Evolutionary conservation across 2,329 filamentous ascomycete genomes (phyloP).

Genomic region (Penicillium sp.): DNA sequence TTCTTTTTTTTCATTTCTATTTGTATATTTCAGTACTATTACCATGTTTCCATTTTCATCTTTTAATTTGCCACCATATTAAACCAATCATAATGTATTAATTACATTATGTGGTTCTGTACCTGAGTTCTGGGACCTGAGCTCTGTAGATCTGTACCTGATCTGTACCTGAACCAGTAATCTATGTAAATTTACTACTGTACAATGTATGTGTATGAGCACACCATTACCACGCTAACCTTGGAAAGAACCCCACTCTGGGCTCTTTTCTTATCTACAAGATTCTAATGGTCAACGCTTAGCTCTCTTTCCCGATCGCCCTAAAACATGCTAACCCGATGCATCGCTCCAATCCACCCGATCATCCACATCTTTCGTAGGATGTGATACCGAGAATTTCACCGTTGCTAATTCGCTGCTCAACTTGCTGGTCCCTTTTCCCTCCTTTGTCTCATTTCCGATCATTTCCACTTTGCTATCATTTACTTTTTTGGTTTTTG

Average conservation of each 20-base stretch:
- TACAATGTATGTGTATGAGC: not conserved
- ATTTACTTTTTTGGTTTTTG: slow-evolving; percentile 12
- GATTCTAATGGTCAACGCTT: not conserved
- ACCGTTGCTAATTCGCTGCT: not conserved
- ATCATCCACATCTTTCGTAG: not conserved
- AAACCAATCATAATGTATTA: not conserved
- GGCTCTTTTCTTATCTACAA: not conserved
- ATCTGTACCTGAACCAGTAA: not conserved
- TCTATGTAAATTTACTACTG: not conserved
- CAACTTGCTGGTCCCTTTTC: not conserved
- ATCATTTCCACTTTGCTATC: not conserved
- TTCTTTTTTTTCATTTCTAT: not conserved
- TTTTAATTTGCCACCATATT: not conserved
- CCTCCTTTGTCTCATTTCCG: not conserved
- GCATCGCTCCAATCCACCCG: not conserved
- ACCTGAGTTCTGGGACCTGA: not conserved
- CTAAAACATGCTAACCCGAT: slow-evolving; percentile 1
- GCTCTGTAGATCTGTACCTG: not conserved
- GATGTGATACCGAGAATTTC: slow-evolving; percentile 1
- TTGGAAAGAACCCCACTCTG: not conserved
- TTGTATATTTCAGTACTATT: not conserved
- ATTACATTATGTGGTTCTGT: not conserved
- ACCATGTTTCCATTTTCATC: not conserved
- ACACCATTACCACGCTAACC: not conserved
- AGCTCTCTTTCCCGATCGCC: not conserved